These are phyloP conservation scores for Nepenthes alata DNA, from an alignment of 179 eudicot genomes.

Conservation along the genomic window DNA sequence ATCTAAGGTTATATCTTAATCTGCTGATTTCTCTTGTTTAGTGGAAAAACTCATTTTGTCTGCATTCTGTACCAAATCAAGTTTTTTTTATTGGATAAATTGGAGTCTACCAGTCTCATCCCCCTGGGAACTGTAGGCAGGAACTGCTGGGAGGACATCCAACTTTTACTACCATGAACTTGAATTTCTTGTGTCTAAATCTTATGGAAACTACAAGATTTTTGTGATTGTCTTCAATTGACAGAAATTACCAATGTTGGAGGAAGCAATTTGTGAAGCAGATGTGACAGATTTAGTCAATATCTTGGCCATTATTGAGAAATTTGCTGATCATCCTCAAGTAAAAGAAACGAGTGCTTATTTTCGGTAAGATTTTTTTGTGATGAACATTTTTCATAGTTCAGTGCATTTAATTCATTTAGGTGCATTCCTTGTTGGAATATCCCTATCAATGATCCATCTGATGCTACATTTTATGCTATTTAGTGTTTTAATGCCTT, in stretches of 20 bases:
- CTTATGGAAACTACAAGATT: neutral
- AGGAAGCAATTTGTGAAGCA: slow-evolving; percentile 38
- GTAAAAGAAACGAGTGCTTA: slow-evolving; percentile 57
- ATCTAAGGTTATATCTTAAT: no score
- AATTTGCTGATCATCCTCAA: slow-evolving; percentile 36
- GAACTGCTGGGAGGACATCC: no score
- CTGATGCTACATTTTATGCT: no score
- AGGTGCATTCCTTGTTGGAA: neutral
- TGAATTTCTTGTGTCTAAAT: no score
- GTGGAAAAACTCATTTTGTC: no score
- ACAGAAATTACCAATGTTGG: slow-evolving; percentile 49
- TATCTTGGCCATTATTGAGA: slow-evolving; percentile 31
- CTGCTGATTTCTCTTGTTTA: no score
- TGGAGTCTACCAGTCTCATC: no score
- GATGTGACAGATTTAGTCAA: slow-evolving; percentile 23
- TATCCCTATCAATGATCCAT: neutral
- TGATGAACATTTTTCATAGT: neutral
- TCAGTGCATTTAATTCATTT: neutral
- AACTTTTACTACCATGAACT: no score
- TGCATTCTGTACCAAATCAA: neutral
- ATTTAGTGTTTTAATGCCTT: no score
- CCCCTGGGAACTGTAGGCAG: no score
- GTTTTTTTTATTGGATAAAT: no score
- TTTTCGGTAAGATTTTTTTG: slow-evolving; percentile 27
- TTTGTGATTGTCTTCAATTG: slow-evolving; percentile 5